Conservation (phyloP, 2,329 filamentous ascomycete species). For the Pseudogymnoascus sp. region DNA sequence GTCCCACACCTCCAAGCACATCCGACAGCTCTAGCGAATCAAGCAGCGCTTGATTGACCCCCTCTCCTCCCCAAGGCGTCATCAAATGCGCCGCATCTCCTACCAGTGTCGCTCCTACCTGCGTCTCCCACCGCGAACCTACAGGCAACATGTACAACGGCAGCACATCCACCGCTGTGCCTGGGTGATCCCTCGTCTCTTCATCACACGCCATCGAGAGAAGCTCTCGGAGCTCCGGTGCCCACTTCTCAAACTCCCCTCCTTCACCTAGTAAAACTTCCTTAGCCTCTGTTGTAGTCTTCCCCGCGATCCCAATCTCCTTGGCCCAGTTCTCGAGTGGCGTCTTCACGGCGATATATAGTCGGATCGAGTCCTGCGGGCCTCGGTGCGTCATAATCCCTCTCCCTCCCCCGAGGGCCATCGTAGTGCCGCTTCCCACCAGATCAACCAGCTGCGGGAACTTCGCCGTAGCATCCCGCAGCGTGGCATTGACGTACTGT, state of each 20-base stretch:
- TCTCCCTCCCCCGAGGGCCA: conserved; percentile 22
- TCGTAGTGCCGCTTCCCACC: conserved; percentile 24
- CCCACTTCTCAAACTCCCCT: conserved; percentile 24
- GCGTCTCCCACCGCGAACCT: conserved; percentile 17
- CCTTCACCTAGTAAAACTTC: conserved; percentile 19
- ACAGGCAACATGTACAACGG: conserved; percentile 18
- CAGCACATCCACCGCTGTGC: conserved; percentile 18
- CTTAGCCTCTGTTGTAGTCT: conserved; percentile 15
- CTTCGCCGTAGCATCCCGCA: conserved; percentile 18
- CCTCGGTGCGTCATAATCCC: conserved; percentile 25
- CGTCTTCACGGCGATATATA: conserved; percentile 22
- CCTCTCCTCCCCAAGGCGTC: conserved; percentile 39
- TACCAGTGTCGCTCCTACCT: conserved; percentile 36
- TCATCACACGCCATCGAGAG: conserved; percentile 22
- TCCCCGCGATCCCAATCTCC: conserved; percentile 11
- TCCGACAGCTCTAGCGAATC: conserved; percentile 37
- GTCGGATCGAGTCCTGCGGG: conserved; percentile 19
- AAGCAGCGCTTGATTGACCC: conserved; percentile 30
- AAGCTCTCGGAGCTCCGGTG: conserved; percentile 22
- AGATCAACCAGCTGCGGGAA: conserved; percentile 22
- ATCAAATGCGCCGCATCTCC: conserved; percentile 44
- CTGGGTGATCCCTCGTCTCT: conserved; percentile 12
- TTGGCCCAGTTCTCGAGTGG: conserved; percentile 21
- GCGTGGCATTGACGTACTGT: conserved; percentile 26
- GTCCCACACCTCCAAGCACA: conserved; percentile 32